These are phyloP conservation scores for Cryomyces minteri DNA, from an alignment of 495 filamentous ascomycete genomes.

Conservation along the genomic window DNA sequence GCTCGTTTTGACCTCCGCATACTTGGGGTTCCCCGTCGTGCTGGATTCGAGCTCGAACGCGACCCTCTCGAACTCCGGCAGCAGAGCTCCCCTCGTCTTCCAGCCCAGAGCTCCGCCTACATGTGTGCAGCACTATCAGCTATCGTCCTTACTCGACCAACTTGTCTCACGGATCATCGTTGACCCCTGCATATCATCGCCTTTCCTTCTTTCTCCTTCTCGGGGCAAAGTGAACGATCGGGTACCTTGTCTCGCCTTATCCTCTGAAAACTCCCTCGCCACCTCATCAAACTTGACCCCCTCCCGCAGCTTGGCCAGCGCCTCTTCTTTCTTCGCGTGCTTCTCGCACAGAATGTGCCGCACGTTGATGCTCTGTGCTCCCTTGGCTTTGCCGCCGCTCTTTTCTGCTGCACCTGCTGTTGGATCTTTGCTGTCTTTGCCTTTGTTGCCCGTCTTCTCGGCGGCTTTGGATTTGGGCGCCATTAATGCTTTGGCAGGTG, in stretches of 20 bases:
- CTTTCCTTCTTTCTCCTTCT: no score
- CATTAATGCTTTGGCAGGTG: not conserved
- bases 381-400: constrained; percentile 37
- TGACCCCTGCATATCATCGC: not conserved
- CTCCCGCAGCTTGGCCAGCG: constrained; percentile 53
- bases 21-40: constrained; percentile 57
- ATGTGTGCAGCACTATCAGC: not conserved
- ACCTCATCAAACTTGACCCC: constrained; percentile 82
- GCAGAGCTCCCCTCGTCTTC: constrained; percentile 58
- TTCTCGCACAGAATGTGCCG: constrained; percentile 89
- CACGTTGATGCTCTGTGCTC: constrained; percentile 65
- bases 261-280: constrained; percentile 68
- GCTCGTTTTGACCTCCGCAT: constrained; percentile 61
- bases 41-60: constrained; percentile 65
- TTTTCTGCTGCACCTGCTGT: constrained; percentile 9
- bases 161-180: not conserved
- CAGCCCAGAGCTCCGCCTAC: constrained; percentile 67
- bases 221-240: not conserved
- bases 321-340: constrained; percentile 74
- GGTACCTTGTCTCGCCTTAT: constrained; percentile 69
- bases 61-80: constrained; percentile 60
- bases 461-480: constrained; percentile 15
- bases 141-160: not conserved
- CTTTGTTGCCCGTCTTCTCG: constrained; percentile 9
- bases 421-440: constrained; percentile 2